Percentiles rank a stretch among this genome's conserved stretches.
phyloP scores from a whole-genome alignment of 805 yeast species.

The Spencermartinsiella europaea region DNA sequence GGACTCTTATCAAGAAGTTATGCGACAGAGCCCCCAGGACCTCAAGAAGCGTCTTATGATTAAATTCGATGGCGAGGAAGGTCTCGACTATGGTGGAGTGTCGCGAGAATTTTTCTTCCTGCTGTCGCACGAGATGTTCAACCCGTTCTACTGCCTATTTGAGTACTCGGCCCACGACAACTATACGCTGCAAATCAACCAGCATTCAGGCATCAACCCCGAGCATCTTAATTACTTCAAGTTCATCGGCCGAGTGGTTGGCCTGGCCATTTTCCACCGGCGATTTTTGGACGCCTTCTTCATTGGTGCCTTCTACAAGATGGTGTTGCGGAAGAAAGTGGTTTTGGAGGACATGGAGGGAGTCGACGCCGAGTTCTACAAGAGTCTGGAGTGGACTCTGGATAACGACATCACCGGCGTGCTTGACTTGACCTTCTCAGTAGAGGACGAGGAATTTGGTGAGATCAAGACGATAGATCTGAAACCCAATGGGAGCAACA shows the following conservation, averaged over 20 bases:
- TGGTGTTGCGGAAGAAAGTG: constrained; percentile 94
- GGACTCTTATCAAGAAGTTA: constrained; percentile 95
- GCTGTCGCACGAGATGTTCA: constrained; percentile 96
- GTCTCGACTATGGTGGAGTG: constrained; percentile 99
- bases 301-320: constrained; percentile 95
- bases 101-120: constrained; percentile 96
- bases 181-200: constrained; percentile 95
- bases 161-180: constrained; percentile 98
- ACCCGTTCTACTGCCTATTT: constrained; percentile 94
- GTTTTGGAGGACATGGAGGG: constrained; percentile 97
- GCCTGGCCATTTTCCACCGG: constrained; percentile 96
- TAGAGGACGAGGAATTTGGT: constrained; percentile 89
- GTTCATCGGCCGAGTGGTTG: constrained; percentile 97
- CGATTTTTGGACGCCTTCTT: constrained; percentile 97
- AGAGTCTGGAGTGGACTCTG: constrained; percentile 91
- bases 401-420: constrained; percentile 90
- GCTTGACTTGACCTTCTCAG: constrained; percentile 80
- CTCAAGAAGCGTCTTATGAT: constrained; percentile 96
- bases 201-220: constrained; percentile 94
- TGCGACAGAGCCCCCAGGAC: constrained; percentile 99
- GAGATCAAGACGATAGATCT: constrained; percentile 84
- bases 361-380: constrained; percentile 94
- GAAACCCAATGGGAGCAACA: constrained; percentile 80
- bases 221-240: constrained; percentile 97
- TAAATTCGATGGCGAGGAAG: constrained; percentile 98